Evolutionary conservation across 2,329 filamentous ascomycete species (phyloP).

Genomic region (Penicillium nordicum): DNA sequence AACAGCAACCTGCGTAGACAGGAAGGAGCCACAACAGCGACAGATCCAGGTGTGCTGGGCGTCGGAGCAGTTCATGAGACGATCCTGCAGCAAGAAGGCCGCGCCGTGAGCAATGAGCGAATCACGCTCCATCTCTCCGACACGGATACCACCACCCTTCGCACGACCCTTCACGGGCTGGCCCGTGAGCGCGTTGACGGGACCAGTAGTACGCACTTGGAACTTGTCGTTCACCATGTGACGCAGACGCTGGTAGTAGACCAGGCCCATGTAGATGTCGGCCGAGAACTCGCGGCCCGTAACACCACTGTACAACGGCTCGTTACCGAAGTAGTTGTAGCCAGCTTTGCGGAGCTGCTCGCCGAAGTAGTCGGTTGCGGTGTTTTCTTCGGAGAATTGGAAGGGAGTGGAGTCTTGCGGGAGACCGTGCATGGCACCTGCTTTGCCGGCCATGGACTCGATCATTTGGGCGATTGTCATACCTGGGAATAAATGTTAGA

Average conservation of each 20-base stretch:
- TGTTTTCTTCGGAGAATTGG: slow-evolving; percentile 87
- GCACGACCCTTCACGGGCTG: slow-evolving; percentile 97
- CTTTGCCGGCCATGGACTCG: slow-evolving; percentile 92
- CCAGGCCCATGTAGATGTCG: slow-evolving; percentile 94
- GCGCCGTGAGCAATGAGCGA: slow-evolving; percentile 92
- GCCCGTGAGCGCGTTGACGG: slow-evolving; percentile 82
- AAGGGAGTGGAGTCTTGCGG: slow-evolving; percentile 95
- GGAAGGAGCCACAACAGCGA: slow-evolving; percentile 81
- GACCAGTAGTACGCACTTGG: slow-evolving; percentile 93
- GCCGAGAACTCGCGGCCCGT: slow-evolving; percentile 90
- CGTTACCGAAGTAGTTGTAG: slow-evolving; percentile 97
- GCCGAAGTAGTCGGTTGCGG: slow-evolving; percentile 90
- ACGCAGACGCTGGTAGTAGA: slow-evolving; percentile 95
- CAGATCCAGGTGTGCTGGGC: slow-evolving; percentile 89
- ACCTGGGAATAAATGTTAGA: slow-evolving; percentile 24
- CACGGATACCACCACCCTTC: slow-evolving; percentile 95
- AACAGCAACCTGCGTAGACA: slow-evolving; percentile 67
- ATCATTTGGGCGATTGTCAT: slow-evolving; percentile 99
- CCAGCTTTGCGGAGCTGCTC: slow-evolving; percentile 92
- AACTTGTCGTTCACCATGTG: slow-evolving; percentile 99
- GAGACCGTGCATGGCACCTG: slow-evolving; percentile 89
- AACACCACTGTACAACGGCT: slow-evolving; percentile 97
- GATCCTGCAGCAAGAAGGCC: slow-evolving; percentile 90
- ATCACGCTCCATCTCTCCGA: slow-evolving; percentile 98
- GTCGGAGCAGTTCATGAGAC: slow-evolving; percentile 95